Evolutionary conservation across 2,329 filamentous ascomycete species (phyloP).

Genomic region (Penicillium sp.): DNA sequence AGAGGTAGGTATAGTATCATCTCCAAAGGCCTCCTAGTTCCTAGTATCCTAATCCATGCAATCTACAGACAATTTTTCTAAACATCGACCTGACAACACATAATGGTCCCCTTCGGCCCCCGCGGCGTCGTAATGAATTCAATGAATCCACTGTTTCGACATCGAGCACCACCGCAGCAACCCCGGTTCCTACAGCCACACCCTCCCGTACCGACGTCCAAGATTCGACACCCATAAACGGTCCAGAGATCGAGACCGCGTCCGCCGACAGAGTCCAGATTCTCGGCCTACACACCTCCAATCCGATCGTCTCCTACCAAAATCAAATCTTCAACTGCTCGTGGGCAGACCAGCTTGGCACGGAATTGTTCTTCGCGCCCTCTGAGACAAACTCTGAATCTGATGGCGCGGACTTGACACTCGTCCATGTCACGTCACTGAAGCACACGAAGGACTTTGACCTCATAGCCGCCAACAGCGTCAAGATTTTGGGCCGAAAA

Average conservation of each 20-base stretch:
- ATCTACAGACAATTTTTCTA: conserved; percentile 60
- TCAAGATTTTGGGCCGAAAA: conserved; percentile 71
- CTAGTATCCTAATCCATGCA: neutral
- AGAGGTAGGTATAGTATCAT: conserved; percentile 46
- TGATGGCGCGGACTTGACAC: conserved; percentile 35
- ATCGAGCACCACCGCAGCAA: conserved; percentile 7
- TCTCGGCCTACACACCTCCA: conserved; percentile 76
- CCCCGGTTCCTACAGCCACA: conserved; percentile 10
- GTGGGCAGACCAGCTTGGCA: conserved; percentile 85
- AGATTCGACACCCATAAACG: conserved; percentile 43
- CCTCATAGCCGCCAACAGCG: conserved; percentile 71
- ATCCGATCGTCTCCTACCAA: conserved; percentile 80
- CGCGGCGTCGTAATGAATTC: conserved; percentile 34
- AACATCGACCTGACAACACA: conserved; percentile 61
- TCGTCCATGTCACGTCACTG: conserved; percentile 54
- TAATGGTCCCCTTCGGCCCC: conserved; percentile 44
- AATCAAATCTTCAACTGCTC: conserved; percentile 77
- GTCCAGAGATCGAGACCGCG: conserved; percentile 35
- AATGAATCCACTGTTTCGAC: conserved; percentile 24
- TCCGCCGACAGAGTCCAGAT: conserved; percentile 67
- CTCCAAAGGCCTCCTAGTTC: neutral
- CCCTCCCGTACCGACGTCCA: conserved; percentile 31
- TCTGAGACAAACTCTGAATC: conserved; percentile 32
- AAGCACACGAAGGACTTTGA: conserved; percentile 60
- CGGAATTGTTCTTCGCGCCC: conserved; percentile 74